Evolutionary conservation across 2,329 filamentous ascomycete genomes (phyloP).

Genomic region (Botrytis medusae): DNA sequence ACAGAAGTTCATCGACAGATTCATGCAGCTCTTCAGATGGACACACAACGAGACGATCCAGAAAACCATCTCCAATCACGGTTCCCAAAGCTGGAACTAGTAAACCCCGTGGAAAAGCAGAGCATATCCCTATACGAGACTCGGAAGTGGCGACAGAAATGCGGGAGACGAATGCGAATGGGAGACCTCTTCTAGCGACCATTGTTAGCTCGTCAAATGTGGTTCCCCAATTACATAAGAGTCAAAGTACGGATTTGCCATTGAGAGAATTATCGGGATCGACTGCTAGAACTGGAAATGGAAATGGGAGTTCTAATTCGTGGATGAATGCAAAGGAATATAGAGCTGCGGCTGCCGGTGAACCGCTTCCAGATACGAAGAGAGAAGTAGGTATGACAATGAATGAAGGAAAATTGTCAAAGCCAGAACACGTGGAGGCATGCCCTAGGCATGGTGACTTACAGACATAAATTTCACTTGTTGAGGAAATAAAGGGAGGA

Average conservation of each 20-base stretch:
- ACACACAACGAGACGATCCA: constrained; percentile 26
- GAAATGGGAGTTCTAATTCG: neutral
- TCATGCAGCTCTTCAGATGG: constrained; percentile 30
- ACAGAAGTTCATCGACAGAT: constrained; percentile 29
- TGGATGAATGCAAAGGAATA: constrained; percentile 6
- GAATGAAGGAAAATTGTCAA: neutral
- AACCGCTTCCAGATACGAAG: neutral
- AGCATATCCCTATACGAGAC: constrained; percentile 33
- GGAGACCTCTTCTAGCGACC: constrained; percentile 30
- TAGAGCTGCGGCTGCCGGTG: neutral
- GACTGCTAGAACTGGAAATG: neutral
- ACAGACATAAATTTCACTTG: neutral
- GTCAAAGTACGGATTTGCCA: constrained; percentile 6
- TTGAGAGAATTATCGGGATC: constrained; percentile 15
- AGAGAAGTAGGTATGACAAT: neutral
- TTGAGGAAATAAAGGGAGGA: neutral
- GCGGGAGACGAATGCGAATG: constrained; percentile 23
- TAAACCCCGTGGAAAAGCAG: constrained; percentile 27
- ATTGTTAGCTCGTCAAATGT: constrained; percentile 33
- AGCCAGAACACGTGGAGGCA: neutral
- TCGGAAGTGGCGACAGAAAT: constrained; percentile 26
- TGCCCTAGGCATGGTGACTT: neutral
- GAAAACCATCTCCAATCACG: constrained; percentile 34
- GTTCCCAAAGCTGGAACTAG: constrained; percentile 22
- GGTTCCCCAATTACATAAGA: constrained; percentile 21